Evolutionary conservation across 23 red algal species (phyloP).

Genomic region (Agarophyton chilense): DNA sequence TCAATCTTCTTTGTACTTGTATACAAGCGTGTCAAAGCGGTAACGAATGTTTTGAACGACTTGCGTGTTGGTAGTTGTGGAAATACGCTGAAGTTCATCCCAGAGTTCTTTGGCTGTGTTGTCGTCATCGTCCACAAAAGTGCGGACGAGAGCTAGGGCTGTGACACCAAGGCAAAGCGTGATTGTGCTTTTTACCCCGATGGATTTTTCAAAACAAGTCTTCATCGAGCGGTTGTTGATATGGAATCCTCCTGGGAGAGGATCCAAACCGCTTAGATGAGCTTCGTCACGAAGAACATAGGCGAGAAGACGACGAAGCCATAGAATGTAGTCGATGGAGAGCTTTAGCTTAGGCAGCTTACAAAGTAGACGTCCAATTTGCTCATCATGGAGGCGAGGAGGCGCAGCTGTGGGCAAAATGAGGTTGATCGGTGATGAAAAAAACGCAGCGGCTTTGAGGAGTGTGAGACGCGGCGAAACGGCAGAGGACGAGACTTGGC

Average conservation of each 20-base stretch:
- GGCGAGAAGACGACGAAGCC: not conserved
- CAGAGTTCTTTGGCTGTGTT: conserved; percentile 37
- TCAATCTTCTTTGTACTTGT: not conserved
- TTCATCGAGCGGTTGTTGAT: not conserved
- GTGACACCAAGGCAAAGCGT: conserved; percentile 17
- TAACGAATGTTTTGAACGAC: not conserved
- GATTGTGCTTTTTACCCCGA: conserved; percentile 8
- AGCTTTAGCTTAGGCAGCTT: conserved; percentile 20
- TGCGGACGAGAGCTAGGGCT: not conserved
- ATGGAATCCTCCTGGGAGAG: no score
- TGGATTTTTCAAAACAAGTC: conserved; percentile 7
- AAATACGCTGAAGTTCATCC: conserved; percentile 19
- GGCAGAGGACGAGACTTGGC: no score
- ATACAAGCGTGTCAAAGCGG: conserved; percentile 4
- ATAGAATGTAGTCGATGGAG: not conserved
- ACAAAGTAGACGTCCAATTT: no score
- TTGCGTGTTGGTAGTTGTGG: no score
- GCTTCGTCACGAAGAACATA: conserved; percentile 31
- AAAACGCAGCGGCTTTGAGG: no score
- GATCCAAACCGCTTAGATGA: not conserved
- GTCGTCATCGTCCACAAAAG: conserved; percentile 22
- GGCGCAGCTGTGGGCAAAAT: no score
- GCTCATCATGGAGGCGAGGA: no score
- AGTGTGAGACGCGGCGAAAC: no score
- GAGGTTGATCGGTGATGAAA: no score